A percentile compares a stretch with the other conserved stretches of the same genome.
Conservation (phyloP, 2,329 filamentous ascomycete genomes). For the Colletotrichum endophyticum region DNA sequence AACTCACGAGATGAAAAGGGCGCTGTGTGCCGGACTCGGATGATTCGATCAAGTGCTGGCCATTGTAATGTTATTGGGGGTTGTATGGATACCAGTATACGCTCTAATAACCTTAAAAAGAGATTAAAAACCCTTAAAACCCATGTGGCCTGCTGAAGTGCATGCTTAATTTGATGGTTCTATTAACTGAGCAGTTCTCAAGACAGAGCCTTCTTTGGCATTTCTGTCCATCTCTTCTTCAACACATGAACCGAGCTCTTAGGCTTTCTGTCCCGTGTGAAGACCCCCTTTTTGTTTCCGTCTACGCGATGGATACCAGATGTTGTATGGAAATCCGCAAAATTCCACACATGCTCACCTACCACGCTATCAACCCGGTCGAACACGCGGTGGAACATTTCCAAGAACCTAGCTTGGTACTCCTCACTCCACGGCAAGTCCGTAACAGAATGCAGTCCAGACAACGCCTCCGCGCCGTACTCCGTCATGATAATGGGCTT, state of each 20-base stretch:
- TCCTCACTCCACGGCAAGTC: conserved; percentile 33
- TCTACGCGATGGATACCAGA: conserved; percentile 24
- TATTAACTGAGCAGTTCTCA: neutral
- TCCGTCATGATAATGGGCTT: conserved; percentile 34
- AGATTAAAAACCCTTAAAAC: neutral
- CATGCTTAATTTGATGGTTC: fast-evolving
- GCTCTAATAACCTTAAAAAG: neutral
- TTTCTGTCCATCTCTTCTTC: conserved; percentile 20
- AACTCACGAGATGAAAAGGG: neutral
- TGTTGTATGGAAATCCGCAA: conserved; percentile 28
- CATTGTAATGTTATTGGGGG: conserved; percentile 16
- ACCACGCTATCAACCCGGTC: conserved; percentile 28
- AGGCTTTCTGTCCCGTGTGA: conserved; percentile 25
- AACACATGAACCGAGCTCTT: conserved; percentile 22
- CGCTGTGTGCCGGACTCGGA: conserved; percentile 17
- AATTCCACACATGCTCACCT: conserved; percentile 33
- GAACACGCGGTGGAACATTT: conserved; percentile 33
- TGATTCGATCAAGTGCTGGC: conserved; percentile 20
- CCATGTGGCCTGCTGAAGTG: neutral
- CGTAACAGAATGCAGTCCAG: conserved; percentile 29
- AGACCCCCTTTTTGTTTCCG: conserved; percentile 30
- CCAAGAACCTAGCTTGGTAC: conserved; percentile 27
- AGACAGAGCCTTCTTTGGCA: neutral
- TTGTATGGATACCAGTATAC: conserved; percentile 1
- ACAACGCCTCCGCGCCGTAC: conserved; percentile 31